Evolutionary conservation across 2,329 filamentous ascomycete species (phyloP).

Genomic region (Sodiomyces alkalinus): DNA sequence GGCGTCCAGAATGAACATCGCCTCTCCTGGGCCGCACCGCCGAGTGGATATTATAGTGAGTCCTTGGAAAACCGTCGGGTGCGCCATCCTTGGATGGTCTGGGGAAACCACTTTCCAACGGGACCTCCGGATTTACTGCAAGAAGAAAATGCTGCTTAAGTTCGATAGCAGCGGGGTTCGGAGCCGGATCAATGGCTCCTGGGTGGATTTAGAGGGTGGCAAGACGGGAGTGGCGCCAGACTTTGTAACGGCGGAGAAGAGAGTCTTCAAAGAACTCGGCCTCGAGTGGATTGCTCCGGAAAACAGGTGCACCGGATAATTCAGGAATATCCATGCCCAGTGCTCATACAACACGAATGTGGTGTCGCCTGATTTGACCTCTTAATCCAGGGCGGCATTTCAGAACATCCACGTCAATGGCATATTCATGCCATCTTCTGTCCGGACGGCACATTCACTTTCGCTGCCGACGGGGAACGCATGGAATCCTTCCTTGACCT

Average conservation of each 20-base stretch:
- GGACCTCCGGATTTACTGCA: slow-evolving; percentile 69
- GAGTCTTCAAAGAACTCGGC: slow-evolving; percentile 64
- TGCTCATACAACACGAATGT: neutral
- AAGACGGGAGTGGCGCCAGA: slow-evolving; percentile 33
- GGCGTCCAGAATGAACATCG: slow-evolving; percentile 4
- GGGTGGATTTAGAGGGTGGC: slow-evolving; percentile 56
- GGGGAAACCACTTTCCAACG: slow-evolving; percentile 82
- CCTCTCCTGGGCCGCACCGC: slow-evolving; percentile 59
- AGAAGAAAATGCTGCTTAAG: slow-evolving; percentile 56
- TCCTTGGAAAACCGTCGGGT: slow-evolving; percentile 80
- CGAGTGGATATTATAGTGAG: slow-evolving; percentile 85
- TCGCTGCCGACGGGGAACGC: neutral
- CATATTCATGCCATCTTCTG: no score
- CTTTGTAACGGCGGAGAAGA: slow-evolving; percentile 60
- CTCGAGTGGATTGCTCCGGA: slow-evolving; percentile 51
- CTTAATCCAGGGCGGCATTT: no score
- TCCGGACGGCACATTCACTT: neutral
- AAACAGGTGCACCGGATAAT: slow-evolving; percentile 52
- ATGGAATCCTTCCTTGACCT: neutral
- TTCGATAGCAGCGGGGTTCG: slow-evolving; percentile 86
- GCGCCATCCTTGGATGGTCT: slow-evolving; percentile 77
- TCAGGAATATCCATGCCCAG: no score
- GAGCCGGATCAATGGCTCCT: slow-evolving; percentile 45
- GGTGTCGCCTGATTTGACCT: neutral
- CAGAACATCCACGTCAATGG: no score